Evolutionary conservation across 1,139 yeast genomes (phyloP).

Genomic region (Hansenula anomala): DNA sequence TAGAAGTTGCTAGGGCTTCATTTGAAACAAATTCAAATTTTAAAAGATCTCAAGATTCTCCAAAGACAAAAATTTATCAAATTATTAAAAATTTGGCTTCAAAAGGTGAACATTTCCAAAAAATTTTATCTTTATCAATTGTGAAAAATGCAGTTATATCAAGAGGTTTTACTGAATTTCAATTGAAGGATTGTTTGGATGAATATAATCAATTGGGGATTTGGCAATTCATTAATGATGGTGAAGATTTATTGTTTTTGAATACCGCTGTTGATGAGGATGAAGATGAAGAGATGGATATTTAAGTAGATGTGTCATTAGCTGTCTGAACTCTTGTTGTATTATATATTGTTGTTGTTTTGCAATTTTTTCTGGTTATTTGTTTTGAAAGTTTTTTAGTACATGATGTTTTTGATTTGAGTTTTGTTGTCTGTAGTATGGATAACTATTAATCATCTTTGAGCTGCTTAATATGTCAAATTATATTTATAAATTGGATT

Average conservation of each 20-base stretch:
- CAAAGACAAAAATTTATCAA: constrained; percentile 44
- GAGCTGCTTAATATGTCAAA: too few species aligned
- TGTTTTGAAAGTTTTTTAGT: too few species aligned
- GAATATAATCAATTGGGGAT: constrained; percentile 43
- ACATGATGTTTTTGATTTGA: too few species aligned
- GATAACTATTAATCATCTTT: too few species aligned
- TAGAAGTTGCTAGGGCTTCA: constrained; percentile 82
- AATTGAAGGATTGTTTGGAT: constrained; percentile 67
- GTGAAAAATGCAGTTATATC: constrained; percentile 70
- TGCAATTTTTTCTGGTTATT: too few species aligned
- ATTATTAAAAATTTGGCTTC: constrained; percentile 45
- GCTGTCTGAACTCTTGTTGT: too few species aligned
- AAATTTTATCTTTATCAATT: constrained; percentile 48
- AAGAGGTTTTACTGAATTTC: constrained; percentile 80
- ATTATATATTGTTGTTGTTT: background rate
- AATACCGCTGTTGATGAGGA: background rate
- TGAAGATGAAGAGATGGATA: background rate
- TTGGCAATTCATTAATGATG: constrained; percentile 1
- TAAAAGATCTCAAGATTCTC: constrained; percentile 49
- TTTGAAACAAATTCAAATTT: constrained; percentile 51
- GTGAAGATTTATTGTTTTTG: background rate
- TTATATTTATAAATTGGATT: too few species aligned
- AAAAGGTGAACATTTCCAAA: constrained; percentile 38
- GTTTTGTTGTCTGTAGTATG: too few species aligned
- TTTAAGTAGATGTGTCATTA: too few species aligned